Evolutionary conservation across 1,284 basidiomycete genomes (phyloP), one percentile per base, ranked within the genome.

Genomic region (Chiua sp.): DNA sequence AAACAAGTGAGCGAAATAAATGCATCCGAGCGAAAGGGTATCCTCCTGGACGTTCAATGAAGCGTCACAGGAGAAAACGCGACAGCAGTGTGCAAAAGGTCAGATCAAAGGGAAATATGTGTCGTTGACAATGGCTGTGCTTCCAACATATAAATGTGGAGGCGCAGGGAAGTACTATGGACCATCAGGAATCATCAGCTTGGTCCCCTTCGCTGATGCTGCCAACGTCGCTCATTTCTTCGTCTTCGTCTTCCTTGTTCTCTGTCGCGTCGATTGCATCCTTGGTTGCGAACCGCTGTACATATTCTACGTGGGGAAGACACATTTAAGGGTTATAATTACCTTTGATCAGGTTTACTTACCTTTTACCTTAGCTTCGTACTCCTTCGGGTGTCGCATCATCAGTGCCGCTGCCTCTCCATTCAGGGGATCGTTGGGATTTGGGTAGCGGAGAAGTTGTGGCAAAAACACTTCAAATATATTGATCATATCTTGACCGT

Each of bases 381-480:
- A 98, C 63, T 93, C 92, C 77, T 97, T 96, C 30, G 95, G 94
- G 73, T 98, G 96, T 20, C 96, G 90, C 93, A 98, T 97, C 65
- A 98, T 86, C 42, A 99, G 80, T 0, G 97, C 94, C 12, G 97
- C 97, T 22, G 98, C 97, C 77, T 99, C 97, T 22, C 97, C 97
- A 68, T 99, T 99, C 56, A 99, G 81, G 2, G 97, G 98, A 75
- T 99, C 97, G 62, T 96, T 94, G 13, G 98, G 96, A 77, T 99
- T 99, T 63, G 97, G 97, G 77, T 99, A 99, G 51, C 96, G 91
- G 57, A 99, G 80, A 6, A 99, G 86, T 77, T 99, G 98, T 3
- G 97, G 98, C 32, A 99, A 84, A 80, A 99, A 99, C 58, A 95
- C 91, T 76, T 99, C 98, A 71, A 99, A 99, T 69, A 99, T 98